These are phyloP conservation scores for Cladorrhinum sp. DNA, from an alignment of 2,329 filamentous ascomycete genomes.

Conservation along the genomic window DNA sequence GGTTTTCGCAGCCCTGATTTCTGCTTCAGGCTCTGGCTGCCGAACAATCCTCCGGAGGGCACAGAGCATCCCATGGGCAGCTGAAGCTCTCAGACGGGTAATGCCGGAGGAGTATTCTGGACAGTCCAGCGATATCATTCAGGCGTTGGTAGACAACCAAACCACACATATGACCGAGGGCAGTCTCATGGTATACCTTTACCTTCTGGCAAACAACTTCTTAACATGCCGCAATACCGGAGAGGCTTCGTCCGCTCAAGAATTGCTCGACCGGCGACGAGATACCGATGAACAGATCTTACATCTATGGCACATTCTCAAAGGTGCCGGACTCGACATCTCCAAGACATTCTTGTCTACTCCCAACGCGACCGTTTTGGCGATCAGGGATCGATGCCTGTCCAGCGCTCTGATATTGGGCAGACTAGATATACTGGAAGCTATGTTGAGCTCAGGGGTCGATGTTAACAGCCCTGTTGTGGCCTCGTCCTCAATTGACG, in stretches of 20 bases:
- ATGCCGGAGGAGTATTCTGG: slow-evolving; percentile 5
- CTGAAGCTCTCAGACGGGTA: background rate
- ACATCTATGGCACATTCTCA: slow-evolving; percentile 1
- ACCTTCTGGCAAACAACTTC: slow-evolving; percentile 1
- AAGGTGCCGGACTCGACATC: background rate
- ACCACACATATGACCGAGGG: background rate
- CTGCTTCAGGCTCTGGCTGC: slow-evolving; percentile 1
- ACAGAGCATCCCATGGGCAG: slow-evolving; percentile 1
- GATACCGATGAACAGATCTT: background rate
- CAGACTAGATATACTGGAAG: background rate
- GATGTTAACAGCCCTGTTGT: slow-evolving; percentile 1
- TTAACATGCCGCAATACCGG: background rate
- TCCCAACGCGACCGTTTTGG: background rate
- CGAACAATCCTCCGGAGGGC: background rate
- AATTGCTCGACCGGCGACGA: background rate
- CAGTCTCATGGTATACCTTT: slow-evolving; percentile 1
- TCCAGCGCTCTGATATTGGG: background rate
- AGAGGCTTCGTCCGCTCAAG: background rate
- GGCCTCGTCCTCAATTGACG: background rate
- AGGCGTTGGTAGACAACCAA: background rate
- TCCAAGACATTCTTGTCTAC: slow-evolving; percentile 4
- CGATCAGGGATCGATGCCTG: background rate
- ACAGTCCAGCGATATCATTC: slow-evolving; percentile 1
- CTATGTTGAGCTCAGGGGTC: background rate
- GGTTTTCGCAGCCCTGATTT: background rate